phyloP scores from a whole-genome alignment of 1,139 yeast species.

The Candida glucosophila region DNA sequence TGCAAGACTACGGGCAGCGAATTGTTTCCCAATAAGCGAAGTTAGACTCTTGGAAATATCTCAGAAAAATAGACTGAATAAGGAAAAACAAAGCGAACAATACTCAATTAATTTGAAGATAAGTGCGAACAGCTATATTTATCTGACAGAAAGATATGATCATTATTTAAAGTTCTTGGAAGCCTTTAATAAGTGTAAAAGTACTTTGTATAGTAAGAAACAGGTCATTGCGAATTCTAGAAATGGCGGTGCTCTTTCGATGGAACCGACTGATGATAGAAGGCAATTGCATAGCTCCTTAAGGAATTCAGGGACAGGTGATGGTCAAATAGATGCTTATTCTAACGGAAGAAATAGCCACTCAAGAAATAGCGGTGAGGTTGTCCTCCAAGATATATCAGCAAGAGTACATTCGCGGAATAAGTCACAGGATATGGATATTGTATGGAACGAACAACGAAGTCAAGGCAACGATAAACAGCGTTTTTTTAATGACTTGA shows the following conservation, averaged over 20 bases:
- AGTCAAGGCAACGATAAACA: constrained; percentile 12
- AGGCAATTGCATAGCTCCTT: constrained; percentile 33
- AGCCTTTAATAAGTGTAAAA: constrained; percentile 57
- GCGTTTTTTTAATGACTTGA: constrained; percentile 34
- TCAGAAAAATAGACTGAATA: constrained; percentile 7
- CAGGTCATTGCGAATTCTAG: too few species aligned
- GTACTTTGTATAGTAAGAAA: constrained; percentile 46
- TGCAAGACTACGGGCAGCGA: constrained; percentile 56
- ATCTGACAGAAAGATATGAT: constrained; percentile 55
- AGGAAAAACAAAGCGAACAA: constrained; percentile 16
- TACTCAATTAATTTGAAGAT: constrained; percentile 41
- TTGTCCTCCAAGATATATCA: constrained; percentile 43
- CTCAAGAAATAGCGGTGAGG: constrained; percentile 29
- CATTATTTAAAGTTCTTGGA: constrained; percentile 51
- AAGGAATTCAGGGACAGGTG: constrained; percentile 26
- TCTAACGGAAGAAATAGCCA: constrained; percentile 19
- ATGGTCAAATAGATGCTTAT: constrained; percentile 19
- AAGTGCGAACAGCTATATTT: constrained; percentile 45
- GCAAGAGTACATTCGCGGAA: constrained; percentile 50
- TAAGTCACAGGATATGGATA: constrained; percentile 39
- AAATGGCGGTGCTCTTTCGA: constrained; percentile 9
- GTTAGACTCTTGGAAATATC: constrained; percentile 41
- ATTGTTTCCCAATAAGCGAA: constrained; percentile 71
- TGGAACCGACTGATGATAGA: constrained; percentile 25
- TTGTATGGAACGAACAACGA: constrained; percentile 5